These are phyloP conservation scores for Trichocladium uniseriatum DNA, from an alignment of 495 filamentous ascomycete species.

Conservation along the genomic window DNA sequence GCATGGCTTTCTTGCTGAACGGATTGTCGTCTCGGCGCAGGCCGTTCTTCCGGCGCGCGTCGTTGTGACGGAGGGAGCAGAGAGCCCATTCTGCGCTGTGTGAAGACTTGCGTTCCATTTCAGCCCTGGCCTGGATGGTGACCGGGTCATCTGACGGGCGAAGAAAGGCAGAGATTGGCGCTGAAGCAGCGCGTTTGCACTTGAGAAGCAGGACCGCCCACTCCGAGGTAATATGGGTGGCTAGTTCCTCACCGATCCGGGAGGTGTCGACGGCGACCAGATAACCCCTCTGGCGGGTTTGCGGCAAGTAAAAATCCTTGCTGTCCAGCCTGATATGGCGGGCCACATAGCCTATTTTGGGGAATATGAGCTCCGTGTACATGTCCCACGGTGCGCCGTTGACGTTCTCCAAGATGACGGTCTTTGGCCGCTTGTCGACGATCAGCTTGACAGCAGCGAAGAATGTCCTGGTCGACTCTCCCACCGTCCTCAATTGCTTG, in stretches of 20 bases:
- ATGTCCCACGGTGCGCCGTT: constrained; percentile 50
- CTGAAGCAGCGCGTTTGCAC: constrained; percentile 52
- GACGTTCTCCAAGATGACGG: constrained; percentile 74
- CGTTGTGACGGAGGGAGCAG: constrained; percentile 15
- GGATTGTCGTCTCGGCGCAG: constrained; percentile 11
- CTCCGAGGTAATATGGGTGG: neutral
- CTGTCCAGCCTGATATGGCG: constrained; percentile 46
- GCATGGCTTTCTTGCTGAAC: constrained; percentile 17
- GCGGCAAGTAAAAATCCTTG: constrained; percentile 71
- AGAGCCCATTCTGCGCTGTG: constrained; percentile 8
- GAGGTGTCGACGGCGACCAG: constrained; percentile 51
- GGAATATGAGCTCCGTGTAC: constrained; percentile 40
- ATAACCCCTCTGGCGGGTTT: constrained; percentile 66
- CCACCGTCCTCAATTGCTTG: constrained; percentile 29
- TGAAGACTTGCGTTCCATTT: constrained; percentile 26
- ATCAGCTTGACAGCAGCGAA: constrained; percentile 52
- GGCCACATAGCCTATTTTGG: constrained; percentile 47
- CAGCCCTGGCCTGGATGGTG: constrained; percentile 42
- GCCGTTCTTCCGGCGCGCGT: neutral
- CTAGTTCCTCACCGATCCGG: constrained; percentile 15
- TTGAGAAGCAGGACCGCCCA: constrained; percentile 27
- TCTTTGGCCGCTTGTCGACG: constrained; percentile 43
- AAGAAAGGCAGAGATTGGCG: constrained; percentile 54
- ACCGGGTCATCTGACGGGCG: constrained; percentile 48
- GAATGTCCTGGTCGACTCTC: constrained; percentile 67